Percentiles rank a stretch among this genome's conserved stretches.
These are phyloP conservation scores for Panicum virgatum DNA, from an alignment of 202 grass and related monocot genomes.

Conservation along the genomic window DNA sequence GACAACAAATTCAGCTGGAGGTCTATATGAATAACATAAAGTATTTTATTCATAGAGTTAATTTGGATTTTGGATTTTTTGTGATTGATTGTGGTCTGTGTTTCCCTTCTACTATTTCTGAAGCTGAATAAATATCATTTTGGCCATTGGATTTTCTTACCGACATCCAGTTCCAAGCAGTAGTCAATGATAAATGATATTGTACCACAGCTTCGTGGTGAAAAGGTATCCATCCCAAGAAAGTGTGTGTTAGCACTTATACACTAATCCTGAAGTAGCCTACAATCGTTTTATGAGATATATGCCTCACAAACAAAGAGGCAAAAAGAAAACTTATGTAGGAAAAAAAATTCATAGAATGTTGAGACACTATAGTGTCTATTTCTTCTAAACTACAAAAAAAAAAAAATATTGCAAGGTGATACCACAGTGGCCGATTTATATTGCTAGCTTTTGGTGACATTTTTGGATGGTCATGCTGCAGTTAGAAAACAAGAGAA, in stretches of 20 bases:
- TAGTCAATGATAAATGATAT: background rate
- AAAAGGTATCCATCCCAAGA: background rate
- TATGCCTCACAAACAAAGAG: conserved; percentile 17
- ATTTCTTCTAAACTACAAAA: background rate
- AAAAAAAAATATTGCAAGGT: background rate
- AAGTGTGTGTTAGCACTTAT: background rate
- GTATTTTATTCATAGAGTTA: conserved; percentile 1
- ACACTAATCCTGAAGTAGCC: background rate
- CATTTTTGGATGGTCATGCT: background rate
- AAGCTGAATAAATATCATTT: background rate
- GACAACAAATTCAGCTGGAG: background rate
- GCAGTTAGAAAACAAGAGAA: background rate
- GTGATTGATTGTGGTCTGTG: background rate
- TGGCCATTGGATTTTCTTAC: background rate
- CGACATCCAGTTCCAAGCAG: background rate
- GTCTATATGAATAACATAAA: background rate
- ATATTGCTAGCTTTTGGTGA: background rate
- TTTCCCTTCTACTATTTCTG: background rate
- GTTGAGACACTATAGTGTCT: background rate
- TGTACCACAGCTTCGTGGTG: background rate
- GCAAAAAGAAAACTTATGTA: background rate
- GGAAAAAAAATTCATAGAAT: background rate
- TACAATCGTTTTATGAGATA: background rate
- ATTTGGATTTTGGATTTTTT: background rate
- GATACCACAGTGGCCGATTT: background rate